phyloP scores from a whole-genome alignment of 2,329 filamentous ascomycete species.

The Colletotrichum scovillei region DNA sequence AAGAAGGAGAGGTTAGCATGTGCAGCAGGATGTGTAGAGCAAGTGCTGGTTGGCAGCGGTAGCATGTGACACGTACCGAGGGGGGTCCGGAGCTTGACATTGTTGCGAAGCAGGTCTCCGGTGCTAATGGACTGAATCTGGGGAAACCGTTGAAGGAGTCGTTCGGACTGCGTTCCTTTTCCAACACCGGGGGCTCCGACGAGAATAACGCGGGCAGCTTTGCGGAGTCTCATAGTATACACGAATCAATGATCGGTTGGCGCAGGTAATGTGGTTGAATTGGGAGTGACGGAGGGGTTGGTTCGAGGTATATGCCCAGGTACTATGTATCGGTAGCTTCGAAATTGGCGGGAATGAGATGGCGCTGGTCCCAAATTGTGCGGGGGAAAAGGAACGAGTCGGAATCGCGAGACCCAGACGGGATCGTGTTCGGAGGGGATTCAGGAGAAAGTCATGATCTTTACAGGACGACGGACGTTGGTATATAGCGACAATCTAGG shows the following conservation, averaged over 20 bases:
- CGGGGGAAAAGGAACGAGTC: conserved; percentile 31
- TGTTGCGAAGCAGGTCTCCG: conserved; percentile 89
- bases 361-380: conserved; percentile 26
- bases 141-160: conserved; percentile 86
- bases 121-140: conserved; percentile 93
- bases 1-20: conserved; percentile 1
- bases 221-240: conserved; percentile 71
- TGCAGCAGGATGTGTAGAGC: background rate
- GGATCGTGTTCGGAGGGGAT: conserved; percentile 24
- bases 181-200: conserved; percentile 96
- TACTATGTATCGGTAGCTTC: conserved; percentile 4
- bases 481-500: conserved; percentile 11
- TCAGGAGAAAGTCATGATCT: conserved; percentile 33
- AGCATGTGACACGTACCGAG: conserved; percentile 70
- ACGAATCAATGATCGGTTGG: conserved; percentile 17
- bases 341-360: conserved; percentile 16
- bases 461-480: conserved; percentile 10
- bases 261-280: conserved; percentile 18
- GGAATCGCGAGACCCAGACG: conserved; percentile 34
- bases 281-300: conserved; percentile 3
- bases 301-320: background rate
- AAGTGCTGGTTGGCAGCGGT: background rate
- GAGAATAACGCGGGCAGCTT: conserved; percentile 92
- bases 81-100: conserved; percentile 89
- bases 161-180: conserved; percentile 95